These are phyloP conservation scores for Staphylotrichum longicolle DNA, from an alignment of 495 filamentous ascomycete genomes.

Conservation along the genomic window DNA sequence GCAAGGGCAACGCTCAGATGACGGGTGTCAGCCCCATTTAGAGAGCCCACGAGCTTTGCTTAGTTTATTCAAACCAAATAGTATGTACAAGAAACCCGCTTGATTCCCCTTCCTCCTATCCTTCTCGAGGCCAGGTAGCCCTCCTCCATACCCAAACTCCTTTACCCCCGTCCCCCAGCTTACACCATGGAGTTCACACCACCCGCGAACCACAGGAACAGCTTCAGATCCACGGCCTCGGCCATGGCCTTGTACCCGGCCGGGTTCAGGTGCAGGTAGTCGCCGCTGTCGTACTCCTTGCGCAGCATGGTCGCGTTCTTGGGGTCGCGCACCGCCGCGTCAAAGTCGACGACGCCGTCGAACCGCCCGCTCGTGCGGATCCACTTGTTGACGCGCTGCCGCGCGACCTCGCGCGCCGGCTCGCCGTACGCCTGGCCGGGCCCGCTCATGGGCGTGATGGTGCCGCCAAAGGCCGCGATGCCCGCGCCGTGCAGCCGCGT, in stretches of 20 bases:
- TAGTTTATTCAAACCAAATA: neutral
- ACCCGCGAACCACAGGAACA: slow-evolving; percentile 42
- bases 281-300: slow-evolving; percentile 55
- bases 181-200: slow-evolving; percentile 27
- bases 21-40: neutral
- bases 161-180: neutral
- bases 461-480: slow-evolving; percentile 56
- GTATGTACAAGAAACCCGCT: neutral
- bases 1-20: neutral
- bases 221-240: slow-evolving; percentile 49
- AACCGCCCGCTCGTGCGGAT: slow-evolving; percentile 57
- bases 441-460: slow-evolving; percentile 61
- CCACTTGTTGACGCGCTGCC: slow-evolving; percentile 59
- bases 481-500: slow-evolving; percentile 50
- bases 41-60: neutral
- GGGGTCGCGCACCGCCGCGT: slow-evolving; percentile 50
- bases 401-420: slow-evolving; percentile 49
- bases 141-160: neutral
- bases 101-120: neutral
- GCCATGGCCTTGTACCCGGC: slow-evolving; percentile 58
- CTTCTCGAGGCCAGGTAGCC: neutral
- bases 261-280: slow-evolving; percentile 62
- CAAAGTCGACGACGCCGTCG: slow-evolving; percentile 65
- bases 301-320: slow-evolving; percentile 43
- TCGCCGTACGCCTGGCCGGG: slow-evolving; percentile 46